Evolutionary conservation across 176 grass and related monocot species (phyloP), one percentile per base, ranked within the genome.

Genomic region (Aechmea fasciata): DNA sequence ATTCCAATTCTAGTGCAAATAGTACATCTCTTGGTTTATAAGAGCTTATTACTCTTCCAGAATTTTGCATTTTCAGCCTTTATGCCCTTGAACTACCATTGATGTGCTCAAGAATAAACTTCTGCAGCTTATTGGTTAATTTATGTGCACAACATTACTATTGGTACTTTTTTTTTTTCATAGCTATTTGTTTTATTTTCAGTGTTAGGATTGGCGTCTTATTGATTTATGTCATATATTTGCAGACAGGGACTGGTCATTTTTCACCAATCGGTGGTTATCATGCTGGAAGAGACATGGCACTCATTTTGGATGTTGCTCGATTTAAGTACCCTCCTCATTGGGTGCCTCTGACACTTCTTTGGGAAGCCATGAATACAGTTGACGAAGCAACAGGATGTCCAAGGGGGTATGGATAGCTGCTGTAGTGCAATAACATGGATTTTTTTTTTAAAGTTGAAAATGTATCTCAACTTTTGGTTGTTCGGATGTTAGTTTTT

Each of bases 221-320:
- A 10, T 18, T 22, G 55, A 76, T 20, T 13, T 33, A 52, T 68
- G 6, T 80, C 14, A 8, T 57, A 29, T 23, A 28, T 48, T 6
- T 83, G 72, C 83, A 92, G 93, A 92, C 93, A 59, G 93, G 93
- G 17, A 87, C 76, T 7, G 93, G 93, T 33, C 93, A 97, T 85
- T 97, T 97, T 81, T 92, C 93, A 14, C 93, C 93, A 20, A 87
- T 97, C 13, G 93, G 93, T 33, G 93, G 93, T 15, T 97, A 92
- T 51, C 85, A 97, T 18, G 83, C 79, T 11, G 86, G 69, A 3
- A 69, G 78, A 19, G 93, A 97, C 72, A 92, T 90, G 93, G 93
- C 55, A 19, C 86, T 97, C 17, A 87, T 97, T 83, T 69, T 97
- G 59, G 93, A 97, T 77, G 89, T 92, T 2, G 93, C 93, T 3